Conservation (phyloP, 768 basidiomycete species). For the Calocybe cyanea region DNA sequence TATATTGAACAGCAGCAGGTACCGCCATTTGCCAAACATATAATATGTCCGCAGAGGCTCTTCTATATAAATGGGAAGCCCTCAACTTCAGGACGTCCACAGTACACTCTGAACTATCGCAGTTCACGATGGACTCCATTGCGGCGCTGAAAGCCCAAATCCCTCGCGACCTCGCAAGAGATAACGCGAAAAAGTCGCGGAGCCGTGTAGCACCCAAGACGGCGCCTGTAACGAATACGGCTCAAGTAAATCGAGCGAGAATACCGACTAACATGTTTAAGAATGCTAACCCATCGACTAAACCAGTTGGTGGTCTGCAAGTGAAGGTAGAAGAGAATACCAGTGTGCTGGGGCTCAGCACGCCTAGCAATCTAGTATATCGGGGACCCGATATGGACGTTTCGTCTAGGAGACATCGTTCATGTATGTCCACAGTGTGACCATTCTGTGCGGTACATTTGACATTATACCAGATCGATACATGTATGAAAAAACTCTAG, state of each 20-base stretch:
- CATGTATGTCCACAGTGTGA: conserved; percentile 44
- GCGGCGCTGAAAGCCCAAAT: conserved; percentile 44
- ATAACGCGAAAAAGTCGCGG: conserved; percentile 29
- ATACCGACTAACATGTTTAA: conserved; percentile 25
- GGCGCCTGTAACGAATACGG: conserved; percentile 18
- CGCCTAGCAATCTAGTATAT: conserved; percentile 28
- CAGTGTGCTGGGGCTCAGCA: conserved; percentile 22
- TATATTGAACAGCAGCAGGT: conserved; percentile 37
- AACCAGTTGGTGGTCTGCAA: conserved; percentile 14
- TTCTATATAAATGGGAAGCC: conserved; percentile 73
- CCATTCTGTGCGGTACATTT: neutral
- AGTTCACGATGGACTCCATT: conserved; percentile 47
- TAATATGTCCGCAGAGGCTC: conserved; percentile 44
- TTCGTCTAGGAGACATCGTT: conserved; percentile 40
- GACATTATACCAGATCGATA: conserved; percentile 60
- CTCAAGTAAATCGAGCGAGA: conserved; percentile 31
- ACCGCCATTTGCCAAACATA: conserved; percentile 62
- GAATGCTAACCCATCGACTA: conserved; percentile 13
- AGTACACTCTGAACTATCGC: conserved; percentile 31
- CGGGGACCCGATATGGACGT: conserved; percentile 35
- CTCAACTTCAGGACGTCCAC: conserved; percentile 33
- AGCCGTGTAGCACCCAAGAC: conserved; percentile 18
- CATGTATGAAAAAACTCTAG: conserved; percentile 90
- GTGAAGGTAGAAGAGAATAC: conserved; percentile 34
- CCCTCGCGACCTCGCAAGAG: conserved; percentile 40